These are phyloP conservation scores for Aspergillus wentii DNA, from an alignment of 495 filamentous ascomycete genomes.

Conservation along the genomic window DNA sequence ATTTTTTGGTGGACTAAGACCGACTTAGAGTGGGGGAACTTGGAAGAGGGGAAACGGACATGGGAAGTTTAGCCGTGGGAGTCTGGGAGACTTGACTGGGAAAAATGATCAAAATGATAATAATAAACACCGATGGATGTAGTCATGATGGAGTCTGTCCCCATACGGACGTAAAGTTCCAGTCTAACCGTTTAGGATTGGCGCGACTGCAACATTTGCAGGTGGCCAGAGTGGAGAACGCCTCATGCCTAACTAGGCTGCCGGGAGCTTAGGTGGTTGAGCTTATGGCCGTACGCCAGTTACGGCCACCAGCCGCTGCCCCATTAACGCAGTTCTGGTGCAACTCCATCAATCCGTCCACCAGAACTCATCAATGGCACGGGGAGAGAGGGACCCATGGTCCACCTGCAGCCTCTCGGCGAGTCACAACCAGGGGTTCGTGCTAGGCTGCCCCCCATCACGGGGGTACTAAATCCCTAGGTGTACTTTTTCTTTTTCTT, in stretches of 20 bases:
- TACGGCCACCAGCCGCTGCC: constrained; percentile 16
- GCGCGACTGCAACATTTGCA: constrained; percentile 16
- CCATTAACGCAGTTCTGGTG: constrained; percentile 14
- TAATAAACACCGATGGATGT: too few species aligned
- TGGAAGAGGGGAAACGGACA: too few species aligned
- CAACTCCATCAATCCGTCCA: constrained; percentile 11
- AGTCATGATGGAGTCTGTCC: too few species aligned
- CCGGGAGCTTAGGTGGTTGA: constrained; percentile 24
- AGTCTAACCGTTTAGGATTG: too few species aligned
- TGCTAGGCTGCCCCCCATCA: constrained; percentile 14
- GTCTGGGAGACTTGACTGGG: too few species aligned
- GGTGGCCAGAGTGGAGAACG: constrained; percentile 12
- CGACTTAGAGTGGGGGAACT: neutral
- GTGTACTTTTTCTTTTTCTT: constrained; percentile 4
- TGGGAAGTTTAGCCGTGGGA: too few species aligned
- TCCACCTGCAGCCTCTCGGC: constrained; percentile 25
- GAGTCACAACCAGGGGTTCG: constrained; percentile 30
- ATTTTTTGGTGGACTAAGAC: too few species aligned
- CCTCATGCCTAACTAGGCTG: constrained; percentile 22
- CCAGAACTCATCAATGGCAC: constrained; percentile 16
- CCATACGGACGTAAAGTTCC: too few species aligned
- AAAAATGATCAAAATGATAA: too few species aligned
- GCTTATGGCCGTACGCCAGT: constrained; percentile 21
- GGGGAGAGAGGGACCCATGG: constrained; percentile 22
- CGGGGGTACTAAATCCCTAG: constrained; percentile 19